A percentile compares a stretch with the other conserved stretches of the same genome.
Evolutionary conservation across 352 stramenopile species (phyloP).

Genomic region (Albugo candida): DNA sequence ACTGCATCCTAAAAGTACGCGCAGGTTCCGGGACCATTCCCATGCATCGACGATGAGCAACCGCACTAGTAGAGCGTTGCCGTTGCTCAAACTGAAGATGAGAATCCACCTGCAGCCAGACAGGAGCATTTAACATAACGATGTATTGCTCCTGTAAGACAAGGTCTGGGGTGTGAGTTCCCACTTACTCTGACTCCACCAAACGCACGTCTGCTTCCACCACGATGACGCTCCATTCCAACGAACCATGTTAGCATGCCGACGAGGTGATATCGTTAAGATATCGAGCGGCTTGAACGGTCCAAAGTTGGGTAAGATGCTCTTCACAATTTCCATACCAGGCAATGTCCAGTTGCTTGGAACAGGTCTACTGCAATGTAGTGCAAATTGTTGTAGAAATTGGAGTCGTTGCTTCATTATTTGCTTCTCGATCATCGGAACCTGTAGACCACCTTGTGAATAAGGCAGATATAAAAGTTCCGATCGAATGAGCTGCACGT

Average conservation of each 20-base stretch:
- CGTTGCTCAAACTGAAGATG: background rate
- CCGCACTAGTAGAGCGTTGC: background rate
- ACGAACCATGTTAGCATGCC: constrained; percentile 2
- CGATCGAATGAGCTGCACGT: constrained; percentile 3
- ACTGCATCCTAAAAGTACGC: background rate
- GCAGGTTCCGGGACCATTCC: background rate
- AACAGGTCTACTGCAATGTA: background rate
- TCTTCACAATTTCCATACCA: background rate
- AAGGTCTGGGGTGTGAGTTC: constrained; percentile 10
- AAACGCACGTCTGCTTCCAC: constrained; percentile 2
- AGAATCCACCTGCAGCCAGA: constrained; percentile 3
- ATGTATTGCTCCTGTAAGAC: background rate
- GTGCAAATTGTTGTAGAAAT: constrained; percentile 5
- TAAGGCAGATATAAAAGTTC: constrained; percentile 5
- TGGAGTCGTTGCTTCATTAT: constrained; percentile 5
- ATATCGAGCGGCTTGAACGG: constrained; percentile 2
- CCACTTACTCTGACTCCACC: constrained; percentile 5
- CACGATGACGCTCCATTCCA: background rate
- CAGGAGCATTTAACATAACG: background rate
- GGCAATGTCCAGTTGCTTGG: constrained; percentile 4
- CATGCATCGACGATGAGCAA: background rate
- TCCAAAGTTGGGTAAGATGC: constrained; percentile 2
- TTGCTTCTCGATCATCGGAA: constrained; percentile 1
- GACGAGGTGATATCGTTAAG: constrained; percentile 4
- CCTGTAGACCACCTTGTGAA: constrained; percentile 1